phyloP scores from a whole-genome alignment of 495 filamentous ascomycete species.

The Achaetomiella virescens region DNA sequence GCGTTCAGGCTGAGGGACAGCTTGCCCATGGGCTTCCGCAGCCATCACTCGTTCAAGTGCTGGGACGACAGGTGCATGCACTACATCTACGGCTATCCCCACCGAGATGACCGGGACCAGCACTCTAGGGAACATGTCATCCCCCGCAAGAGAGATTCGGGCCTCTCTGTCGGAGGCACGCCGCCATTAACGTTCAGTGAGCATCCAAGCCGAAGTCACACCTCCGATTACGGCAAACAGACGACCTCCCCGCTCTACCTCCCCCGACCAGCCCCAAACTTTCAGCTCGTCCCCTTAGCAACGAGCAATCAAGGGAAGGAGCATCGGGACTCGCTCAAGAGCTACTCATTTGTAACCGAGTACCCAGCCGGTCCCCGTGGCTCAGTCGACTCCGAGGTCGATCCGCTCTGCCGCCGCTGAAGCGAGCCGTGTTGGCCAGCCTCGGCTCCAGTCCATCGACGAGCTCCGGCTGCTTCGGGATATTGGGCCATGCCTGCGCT shows the following conservation, averaged over 20 bases:
- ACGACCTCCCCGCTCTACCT: constrained; percentile 30
- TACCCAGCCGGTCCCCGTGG: constrained; percentile 33
- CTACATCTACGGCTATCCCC: constrained; percentile 46
- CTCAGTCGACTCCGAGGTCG: constrained; percentile 44
- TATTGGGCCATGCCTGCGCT: constrained; percentile 41
- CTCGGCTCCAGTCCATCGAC: constrained; percentile 44
- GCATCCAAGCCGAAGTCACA: constrained; percentile 25
- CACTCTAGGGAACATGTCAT: constrained; percentile 40
- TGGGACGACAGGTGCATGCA: constrained; percentile 46
- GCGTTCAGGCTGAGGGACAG: constrained; percentile 37
- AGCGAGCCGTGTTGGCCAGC: constrained; percentile 43
- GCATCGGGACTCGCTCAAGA: constrained; percentile 39
- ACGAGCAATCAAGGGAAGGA: constrained; percentile 34
- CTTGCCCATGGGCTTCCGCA: constrained; percentile 33
- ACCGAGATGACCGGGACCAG: constrained; percentile 40
- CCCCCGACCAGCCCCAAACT: constrained; percentile 34
- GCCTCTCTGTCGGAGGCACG: constrained; percentile 36
- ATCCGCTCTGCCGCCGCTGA: constrained; percentile 46
- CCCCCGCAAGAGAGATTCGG: constrained; percentile 38
- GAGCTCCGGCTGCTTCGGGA: constrained; percentile 43
- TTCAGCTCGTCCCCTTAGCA: constrained; percentile 34
- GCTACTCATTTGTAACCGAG: constrained; percentile 38
- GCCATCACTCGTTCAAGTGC: constrained; percentile 43
- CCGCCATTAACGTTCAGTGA: constrained; percentile 35
- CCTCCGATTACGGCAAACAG: constrained; percentile 31